Conservation (phyloP, 371 early-diverging fungal genomes). For the Thermomucor indicae-seudaticae region DNA sequence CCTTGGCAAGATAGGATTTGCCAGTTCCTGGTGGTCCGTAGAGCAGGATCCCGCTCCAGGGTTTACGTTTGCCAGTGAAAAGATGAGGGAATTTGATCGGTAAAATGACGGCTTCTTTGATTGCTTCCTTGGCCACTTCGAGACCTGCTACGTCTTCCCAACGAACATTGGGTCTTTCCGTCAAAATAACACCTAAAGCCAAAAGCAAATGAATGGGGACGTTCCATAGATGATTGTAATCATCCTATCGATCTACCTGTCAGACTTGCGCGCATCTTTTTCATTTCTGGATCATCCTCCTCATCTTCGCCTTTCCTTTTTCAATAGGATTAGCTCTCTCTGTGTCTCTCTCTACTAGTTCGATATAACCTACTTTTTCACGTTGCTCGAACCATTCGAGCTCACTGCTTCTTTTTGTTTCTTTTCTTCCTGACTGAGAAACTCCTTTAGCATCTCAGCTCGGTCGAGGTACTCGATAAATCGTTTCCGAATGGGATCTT, state of each 20-base stretch:
- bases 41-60: conserved; percentile 96
- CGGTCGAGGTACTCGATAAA: conserved; percentile 90
- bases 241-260: conserved; percentile 49
- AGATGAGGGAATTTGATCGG: conserved; percentile 97
- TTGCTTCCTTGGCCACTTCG: conserved; percentile 96
- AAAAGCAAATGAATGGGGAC: background rate
- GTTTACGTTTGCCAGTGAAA: conserved; percentile 91
- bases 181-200: conserved; percentile 74
- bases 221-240: too few species aligned
- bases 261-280: conserved; percentile 81
- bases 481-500: conserved; percentile 86
- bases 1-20: conserved; percentile 97
- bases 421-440: conserved; percentile 65
- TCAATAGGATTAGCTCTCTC: conserved; percentile 6
- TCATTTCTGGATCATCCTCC: conserved; percentile 86
- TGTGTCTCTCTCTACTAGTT: background rate
- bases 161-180: conserved; percentile 92
- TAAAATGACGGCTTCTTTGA: conserved; percentile 98
- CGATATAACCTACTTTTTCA: conserved; percentile 40
- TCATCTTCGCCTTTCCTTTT: conserved; percentile 44
- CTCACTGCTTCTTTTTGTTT: conserved; percentile 61
- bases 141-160: conserved; percentile 99
- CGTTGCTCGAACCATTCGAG: conserved; percentile 48
- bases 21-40: conserved; percentile 99
- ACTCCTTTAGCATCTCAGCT: conserved; percentile 91